Conservation (phyloP, 768 basidiomycete genomes). For the Rossbeevera mucosa region DNA sequence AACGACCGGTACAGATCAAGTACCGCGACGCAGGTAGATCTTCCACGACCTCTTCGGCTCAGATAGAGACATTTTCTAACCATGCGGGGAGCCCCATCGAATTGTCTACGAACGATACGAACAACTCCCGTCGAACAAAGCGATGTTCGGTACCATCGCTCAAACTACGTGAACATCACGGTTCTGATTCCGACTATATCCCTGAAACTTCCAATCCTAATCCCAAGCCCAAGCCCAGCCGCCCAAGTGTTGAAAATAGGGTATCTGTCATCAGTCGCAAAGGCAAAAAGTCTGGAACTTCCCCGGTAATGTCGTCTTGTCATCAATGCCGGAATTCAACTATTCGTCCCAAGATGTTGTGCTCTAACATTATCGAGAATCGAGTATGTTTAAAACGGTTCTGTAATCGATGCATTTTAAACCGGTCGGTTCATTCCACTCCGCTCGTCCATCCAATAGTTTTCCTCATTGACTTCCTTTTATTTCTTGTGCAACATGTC, state of each 20-base stretch:
- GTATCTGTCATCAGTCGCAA: background rate
- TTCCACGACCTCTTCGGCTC: background rate
- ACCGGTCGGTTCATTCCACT: constrained; percentile 25
- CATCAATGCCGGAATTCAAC: constrained; percentile 35
- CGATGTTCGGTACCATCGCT: constrained; percentile 12
- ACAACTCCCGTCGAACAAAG: background rate
- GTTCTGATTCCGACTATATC: constrained; percentile 15
- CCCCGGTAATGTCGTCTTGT: constrained; percentile 21
- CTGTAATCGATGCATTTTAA: constrained; percentile 33
- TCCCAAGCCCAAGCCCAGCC: constrained; percentile 4
- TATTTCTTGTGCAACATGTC: background rate
- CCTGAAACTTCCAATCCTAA: constrained; percentile 10
- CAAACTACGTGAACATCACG: constrained; percentile 12
- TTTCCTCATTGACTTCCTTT: constrained; percentile 1
- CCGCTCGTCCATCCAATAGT: background rate
- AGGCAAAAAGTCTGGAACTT: background rate
- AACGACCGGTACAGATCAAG: constrained; percentile 29
- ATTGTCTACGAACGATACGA: background rate
- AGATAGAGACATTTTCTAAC: background rate
- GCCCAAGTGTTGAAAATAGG: background rate
- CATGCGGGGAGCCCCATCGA: background rate
- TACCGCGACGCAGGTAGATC: constrained; percentile 20
- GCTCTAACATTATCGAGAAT: constrained; percentile 20
- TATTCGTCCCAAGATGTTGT: constrained; percentile 33
- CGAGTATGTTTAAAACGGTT: constrained; percentile 31